Percentiles rank a stretch among this genome's conserved stretches.
These are phyloP conservation scores for Pestalotiopsis sp. DNA, from an alignment of 2,329 filamentous ascomycete species.

Conservation along the genomic window DNA sequence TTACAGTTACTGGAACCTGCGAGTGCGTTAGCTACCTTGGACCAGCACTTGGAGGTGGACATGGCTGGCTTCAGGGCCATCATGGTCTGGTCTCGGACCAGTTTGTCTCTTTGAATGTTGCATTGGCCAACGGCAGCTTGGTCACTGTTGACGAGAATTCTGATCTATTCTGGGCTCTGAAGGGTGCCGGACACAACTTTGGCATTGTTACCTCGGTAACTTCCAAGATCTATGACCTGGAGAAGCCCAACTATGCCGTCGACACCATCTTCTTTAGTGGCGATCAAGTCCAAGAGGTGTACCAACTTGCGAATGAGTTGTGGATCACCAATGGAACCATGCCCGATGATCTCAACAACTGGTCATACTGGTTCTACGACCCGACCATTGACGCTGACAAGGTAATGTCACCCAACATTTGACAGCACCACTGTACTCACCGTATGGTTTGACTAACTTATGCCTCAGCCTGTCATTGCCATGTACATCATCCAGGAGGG, in stretches of 20 bases:
- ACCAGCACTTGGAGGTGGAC: slow-evolving; percentile 59
- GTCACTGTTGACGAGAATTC: slow-evolving; percentile 41
- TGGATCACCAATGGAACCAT: neutral
- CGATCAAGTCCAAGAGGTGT: slow-evolving; percentile 20
- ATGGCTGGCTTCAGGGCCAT: slow-evolving; percentile 56
- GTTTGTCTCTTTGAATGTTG: slow-evolving; percentile 52
- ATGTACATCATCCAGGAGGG: slow-evolving; percentile 14
- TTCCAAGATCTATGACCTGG: slow-evolving; percentile 28
- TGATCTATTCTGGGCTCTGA: slow-evolving; percentile 61
- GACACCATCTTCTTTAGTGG: slow-evolving; percentile 14
- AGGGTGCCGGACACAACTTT: slow-evolving; percentile 50
- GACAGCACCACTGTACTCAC: neutral
- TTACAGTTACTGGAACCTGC: slow-evolving; percentile 43
- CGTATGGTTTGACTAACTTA: neutral
- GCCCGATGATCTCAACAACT: slow-evolving; percentile 14
- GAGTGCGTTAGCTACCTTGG: slow-evolving; percentile 50
- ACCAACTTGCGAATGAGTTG: slow-evolving; percentile 8
- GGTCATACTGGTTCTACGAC: slow-evolving; percentile 3
- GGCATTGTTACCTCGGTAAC: slow-evolving; percentile 15
- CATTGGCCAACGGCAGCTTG: slow-evolving; percentile 51
- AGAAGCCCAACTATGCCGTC: slow-evolving; percentile 14
- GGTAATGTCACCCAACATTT: neutral
- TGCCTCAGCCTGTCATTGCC: neutral
- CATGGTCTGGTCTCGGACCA: slow-evolving; percentile 58
- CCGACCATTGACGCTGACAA: slow-evolving; percentile 11